These are phyloP conservation scores for Xylaria sp. DNA, from an alignment of 2,329 filamentous ascomycete species.

Conservation along the genomic window DNA sequence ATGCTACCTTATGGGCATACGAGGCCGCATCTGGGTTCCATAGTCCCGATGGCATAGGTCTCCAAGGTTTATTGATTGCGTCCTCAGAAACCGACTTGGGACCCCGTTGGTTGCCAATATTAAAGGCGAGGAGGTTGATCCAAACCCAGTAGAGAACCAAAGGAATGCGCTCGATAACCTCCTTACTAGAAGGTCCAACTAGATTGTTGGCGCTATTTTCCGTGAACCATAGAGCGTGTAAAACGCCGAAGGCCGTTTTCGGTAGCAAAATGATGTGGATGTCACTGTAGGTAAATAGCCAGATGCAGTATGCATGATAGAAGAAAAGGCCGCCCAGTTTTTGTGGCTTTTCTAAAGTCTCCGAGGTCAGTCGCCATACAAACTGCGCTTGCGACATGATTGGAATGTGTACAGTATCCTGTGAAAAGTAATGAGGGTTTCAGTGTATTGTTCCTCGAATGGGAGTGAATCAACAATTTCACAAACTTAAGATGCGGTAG, in stretches of 20 bases:
- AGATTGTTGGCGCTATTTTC: too few relatives aligned
- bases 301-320: conserved; percentile 27
- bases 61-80: conserved; percentile 50
- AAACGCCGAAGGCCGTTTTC: conserved; percentile 47
- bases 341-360: neutral
- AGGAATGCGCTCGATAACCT: neutral
- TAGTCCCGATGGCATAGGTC: conserved; percentile 44
- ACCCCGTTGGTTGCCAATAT: conserved; percentile 48
- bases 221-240: conserved; percentile 41
- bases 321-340: neutral
- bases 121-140: conserved; percentile 46
- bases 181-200: neutral
- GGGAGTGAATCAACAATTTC: too few relatives aligned
- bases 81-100: conserved; percentile 45
- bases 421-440: neutral
- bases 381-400: neutral
- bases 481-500: neutral
- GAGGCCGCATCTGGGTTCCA: conserved; percentile 38
- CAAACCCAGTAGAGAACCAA: conserved; percentile 40
- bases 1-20: conserved; percentile 22
- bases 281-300: conserved; percentile 48
- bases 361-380: neutral
- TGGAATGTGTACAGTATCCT: neutral
- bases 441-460: too few relatives aligned
- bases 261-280: conserved; percentile 48